These are phyloP conservation scores for Dactylis glomerata DNA, from an alignment of 176 grass and related monocot genomes.

Conservation along the genomic window DNA sequence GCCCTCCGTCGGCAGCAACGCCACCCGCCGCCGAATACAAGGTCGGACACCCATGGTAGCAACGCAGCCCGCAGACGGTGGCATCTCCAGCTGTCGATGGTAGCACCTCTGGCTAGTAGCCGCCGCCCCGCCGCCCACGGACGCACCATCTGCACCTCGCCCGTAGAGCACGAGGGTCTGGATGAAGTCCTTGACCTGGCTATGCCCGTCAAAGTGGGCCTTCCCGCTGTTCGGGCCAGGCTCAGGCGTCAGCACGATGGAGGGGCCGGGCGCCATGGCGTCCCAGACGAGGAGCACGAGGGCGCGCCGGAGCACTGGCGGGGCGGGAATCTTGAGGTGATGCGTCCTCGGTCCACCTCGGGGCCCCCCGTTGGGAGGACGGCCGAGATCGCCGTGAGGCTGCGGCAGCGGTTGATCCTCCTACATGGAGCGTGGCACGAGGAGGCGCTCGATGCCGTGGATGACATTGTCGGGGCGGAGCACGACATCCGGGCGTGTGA, in stretches of 20 bases:
- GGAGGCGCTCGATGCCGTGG: constrained; percentile 85
- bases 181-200: constrained; percentile 95
- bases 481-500: constrained; percentile 60
- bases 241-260: constrained; percentile 50
- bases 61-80: too few species aligned
- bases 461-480: constrained; percentile 70
- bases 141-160: too few species aligned
- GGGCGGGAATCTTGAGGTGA: constrained; percentile 78
- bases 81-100: too few species aligned
- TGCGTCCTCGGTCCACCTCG: constrained; percentile 75
- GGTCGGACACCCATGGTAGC: too few species aligned
- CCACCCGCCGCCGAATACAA: too few species aligned
- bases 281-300: constrained; percentile 62
- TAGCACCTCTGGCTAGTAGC: too few species aligned
- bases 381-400: constrained; percentile 76
- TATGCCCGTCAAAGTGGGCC: constrained; percentile 71
- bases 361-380: constrained; percentile 80
- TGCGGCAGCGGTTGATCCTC: constrained; percentile 89
- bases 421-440: constrained; percentile 77
- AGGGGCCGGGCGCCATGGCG: constrained; percentile 61
- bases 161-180: constrained; percentile 81
- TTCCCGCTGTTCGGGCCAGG: constrained; percentile 50
- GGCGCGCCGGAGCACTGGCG: constrained; percentile 55
- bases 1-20: too few species aligned
- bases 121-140: too few species aligned